These are phyloP conservation scores for Salix koriyanagi DNA, from an alignment of 345 rosid species.

Conservation along the genomic window DNA sequence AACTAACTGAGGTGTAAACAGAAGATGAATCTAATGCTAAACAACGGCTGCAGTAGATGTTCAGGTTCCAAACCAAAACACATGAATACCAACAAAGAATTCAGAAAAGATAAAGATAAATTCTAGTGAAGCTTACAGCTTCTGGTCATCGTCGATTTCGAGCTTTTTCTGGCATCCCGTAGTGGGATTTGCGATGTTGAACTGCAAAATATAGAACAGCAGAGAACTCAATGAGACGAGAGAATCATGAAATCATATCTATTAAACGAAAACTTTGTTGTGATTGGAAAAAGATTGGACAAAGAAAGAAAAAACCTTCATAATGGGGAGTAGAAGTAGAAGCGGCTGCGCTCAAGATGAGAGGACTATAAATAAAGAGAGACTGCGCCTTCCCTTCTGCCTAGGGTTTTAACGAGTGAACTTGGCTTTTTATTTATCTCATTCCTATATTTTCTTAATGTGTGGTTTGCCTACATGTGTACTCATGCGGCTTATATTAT, in stretches of 20 bases:
- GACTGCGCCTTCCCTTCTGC: neutral
- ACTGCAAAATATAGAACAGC: neutral
- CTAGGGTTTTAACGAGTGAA: neutral
- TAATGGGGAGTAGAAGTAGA: neutral
- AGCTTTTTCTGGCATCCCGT: conserved; percentile 30
- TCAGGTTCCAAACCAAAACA: neutral
- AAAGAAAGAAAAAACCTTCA: neutral
- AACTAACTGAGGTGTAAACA: neutral
- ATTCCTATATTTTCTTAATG: neutral
- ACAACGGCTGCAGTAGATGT: neutral
- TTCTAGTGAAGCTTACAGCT: conserved; percentile 6
- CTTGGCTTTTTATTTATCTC: neutral
- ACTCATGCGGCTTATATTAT: neutral
- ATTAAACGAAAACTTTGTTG: neutral
- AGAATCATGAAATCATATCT: neutral
- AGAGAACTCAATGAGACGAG: neutral
- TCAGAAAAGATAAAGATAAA: neutral
- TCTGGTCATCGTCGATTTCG: conserved; percentile 27
- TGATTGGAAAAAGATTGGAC: neutral
- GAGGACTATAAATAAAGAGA: neutral
- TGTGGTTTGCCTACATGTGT: neutral
- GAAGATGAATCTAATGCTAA: neutral
- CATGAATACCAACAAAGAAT: neutral
- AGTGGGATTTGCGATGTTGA: conserved; percentile 23
- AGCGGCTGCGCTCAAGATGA: neutral